Conservation (phyloP, 768 basidiomycete genomes). For the Mycena vitilis region DNA sequence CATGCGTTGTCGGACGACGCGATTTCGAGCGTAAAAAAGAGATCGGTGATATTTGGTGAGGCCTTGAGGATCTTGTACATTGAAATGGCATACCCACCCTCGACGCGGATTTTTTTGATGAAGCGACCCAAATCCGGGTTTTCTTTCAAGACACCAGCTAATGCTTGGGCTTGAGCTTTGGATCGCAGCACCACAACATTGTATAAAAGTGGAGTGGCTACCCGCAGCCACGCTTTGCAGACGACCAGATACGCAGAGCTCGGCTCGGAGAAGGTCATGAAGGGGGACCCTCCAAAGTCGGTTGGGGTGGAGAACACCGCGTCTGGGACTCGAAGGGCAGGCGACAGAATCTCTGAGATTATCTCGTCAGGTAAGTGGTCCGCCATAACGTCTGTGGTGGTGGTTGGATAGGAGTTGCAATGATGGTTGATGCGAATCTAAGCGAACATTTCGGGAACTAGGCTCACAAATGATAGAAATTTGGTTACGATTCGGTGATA, state of each 20-base stretch:
- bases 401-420: no score
- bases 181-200: constrained; percentile 17
- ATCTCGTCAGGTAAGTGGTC: constrained; percentile 23
- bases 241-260: constrained; percentile 24
- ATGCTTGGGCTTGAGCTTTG: constrained; percentile 25
- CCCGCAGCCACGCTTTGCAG: constrained; percentile 31
- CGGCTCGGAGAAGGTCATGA: constrained; percentile 11
- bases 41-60: constrained; percentile 12
- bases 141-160: background rate
- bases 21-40: constrained; percentile 4
- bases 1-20: constrained; percentile 4
- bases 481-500: background rate
- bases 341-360: constrained; percentile 17
- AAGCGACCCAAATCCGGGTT: constrained; percentile 21
- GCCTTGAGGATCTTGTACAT: constrained; percentile 25
- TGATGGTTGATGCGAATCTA: no score
- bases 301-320: constrained; percentile 4
- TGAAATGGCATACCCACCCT: constrained; percentile 23
- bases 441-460: no score
- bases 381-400: background rate
- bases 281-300: background rate
- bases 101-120: constrained; percentile 28
- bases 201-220: constrained; percentile 29
- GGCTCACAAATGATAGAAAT: background rate
- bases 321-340: constrained; percentile 18